A percentile compares a stretch with the other conserved stretches of the same genome.
Evolutionary conservation across 2,329 filamentous ascomycete species (phyloP).

Genomic region (Alternaria metachromatica): DNA sequence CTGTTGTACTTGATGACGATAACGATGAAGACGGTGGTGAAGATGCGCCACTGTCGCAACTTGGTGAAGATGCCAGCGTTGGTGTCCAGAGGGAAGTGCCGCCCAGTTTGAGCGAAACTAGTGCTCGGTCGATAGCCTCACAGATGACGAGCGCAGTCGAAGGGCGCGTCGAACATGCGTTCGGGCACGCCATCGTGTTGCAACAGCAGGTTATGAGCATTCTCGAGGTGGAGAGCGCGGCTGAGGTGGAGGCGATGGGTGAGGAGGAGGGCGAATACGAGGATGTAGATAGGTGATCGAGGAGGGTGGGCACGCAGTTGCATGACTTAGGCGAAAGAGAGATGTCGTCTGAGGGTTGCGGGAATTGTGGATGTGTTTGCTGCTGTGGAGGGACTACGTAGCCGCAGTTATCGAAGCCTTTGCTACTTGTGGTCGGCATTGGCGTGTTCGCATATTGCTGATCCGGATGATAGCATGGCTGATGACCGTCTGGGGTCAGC

Average conservation of each 20-base stretch:
- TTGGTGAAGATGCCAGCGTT: neutral
- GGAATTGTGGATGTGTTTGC: neutral
- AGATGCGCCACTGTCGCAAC: neutral
- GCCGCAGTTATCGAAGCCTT: neutral
- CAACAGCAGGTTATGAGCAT: conserved; percentile 2
- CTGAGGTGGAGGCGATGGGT: neutral
- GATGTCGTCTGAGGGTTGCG: neutral
- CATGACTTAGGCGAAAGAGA: neutral
- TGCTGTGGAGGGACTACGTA: neutral
- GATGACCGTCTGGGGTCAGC: neutral
- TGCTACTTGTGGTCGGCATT: neutral
- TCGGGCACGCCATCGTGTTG: conserved; percentile 1
- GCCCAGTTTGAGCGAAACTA: conserved; percentile 3
- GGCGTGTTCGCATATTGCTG: neutral
- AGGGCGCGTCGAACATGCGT: conserved; percentile 3
- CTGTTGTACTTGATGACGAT: neutral
- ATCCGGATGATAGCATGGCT: neutral
- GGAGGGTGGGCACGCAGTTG: neutral
- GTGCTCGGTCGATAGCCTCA: conserved; percentile 6
- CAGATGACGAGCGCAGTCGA: conserved; percentile 8
- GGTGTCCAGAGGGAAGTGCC: conserved; percentile 4
- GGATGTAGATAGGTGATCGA: conserved; percentile 3
- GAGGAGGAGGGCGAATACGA: neutral
- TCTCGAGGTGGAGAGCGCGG: conserved; percentile 2
- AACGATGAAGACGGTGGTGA: neutral